Evolutionary conservation across 352 stramenopile genomes (phyloP).

Genomic region (Phytophthora podocarpi): DNA sequence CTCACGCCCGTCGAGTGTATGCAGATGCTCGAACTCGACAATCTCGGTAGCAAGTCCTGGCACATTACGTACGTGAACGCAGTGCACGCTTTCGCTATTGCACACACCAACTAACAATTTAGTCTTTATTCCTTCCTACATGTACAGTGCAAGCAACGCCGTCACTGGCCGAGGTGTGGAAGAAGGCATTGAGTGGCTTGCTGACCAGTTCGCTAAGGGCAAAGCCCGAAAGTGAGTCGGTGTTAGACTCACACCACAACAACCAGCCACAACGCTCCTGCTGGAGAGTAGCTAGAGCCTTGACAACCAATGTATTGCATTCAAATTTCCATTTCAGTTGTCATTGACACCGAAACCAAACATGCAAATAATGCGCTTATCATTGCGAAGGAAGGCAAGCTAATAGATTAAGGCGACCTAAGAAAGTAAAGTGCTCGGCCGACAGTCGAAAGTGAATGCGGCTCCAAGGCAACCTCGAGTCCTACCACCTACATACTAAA

Average conservation of each 20-base stretch:
- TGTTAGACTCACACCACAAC: neutral
- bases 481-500: neutral
- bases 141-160: slow-evolving; percentile 76
- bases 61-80: slow-evolving; percentile 72
- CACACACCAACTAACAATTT: neutral
- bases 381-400: neutral
- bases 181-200: slow-evolving; percentile 85
- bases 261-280: slow-evolving; percentile 1
- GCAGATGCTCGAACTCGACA: slow-evolving; percentile 79
- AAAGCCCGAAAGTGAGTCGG: slow-evolving; percentile 57
- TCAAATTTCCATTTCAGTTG: neutral
- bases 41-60: slow-evolving; percentile 81
- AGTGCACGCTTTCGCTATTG: neutral
- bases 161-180: slow-evolving; percentile 78
- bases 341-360: neutral
- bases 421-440: neutral
- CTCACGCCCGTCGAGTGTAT: slow-evolving; percentile 84
- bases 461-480: neutral
- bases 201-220: slow-evolving; percentile 69
- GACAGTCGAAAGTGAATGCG: neutral
- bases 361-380: too few species aligned
- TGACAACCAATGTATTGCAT: slow-evolving; percentile 22
- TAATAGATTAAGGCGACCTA: slow-evolving; percentile 12
- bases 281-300: slow-evolving; percentile 13
- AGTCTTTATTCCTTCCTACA: neutral